Evolutionary conservation across 768 basidiomycete genomes (phyloP).

Genomic region (Lactarius psammicola): DNA sequence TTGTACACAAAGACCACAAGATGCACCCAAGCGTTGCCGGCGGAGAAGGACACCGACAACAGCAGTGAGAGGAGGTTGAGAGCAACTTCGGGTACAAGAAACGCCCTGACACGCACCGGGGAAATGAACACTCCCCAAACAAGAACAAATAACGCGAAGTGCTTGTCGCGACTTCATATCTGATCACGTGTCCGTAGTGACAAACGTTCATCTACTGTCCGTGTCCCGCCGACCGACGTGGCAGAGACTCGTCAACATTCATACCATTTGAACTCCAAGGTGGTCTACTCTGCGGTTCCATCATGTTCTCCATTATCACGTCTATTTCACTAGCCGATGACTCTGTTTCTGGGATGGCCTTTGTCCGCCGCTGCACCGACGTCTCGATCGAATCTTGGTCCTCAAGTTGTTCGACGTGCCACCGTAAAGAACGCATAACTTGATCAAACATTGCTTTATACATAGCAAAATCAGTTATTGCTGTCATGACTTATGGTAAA

Average conservation of each 20-base stretch:
- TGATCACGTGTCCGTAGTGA: conserved; percentile 13
- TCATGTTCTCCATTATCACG: conserved; percentile 43
- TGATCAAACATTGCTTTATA: conserved; percentile 37
- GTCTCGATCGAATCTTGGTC: conserved; percentile 47
- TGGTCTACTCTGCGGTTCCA: conserved; percentile 28
- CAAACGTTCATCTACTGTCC: background rate
- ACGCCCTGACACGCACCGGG: background rate
- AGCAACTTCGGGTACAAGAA: background rate
- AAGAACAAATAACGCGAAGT: conserved; percentile 25
- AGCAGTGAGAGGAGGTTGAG: conserved; percentile 1
- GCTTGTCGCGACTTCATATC: background rate
- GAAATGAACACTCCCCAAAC: conserved; percentile 26
- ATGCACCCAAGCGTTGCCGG: conserved; percentile 5
- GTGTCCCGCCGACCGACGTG: background rate
- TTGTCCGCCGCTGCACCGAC: conserved; percentile 39
- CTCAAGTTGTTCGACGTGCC: conserved; percentile 41
- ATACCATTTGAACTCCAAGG: background rate
- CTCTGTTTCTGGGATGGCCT: conserved; percentile 37
- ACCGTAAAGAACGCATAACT: conserved; percentile 42
- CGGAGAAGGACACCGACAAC: background rate
- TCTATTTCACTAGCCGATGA: conserved; percentile 42
- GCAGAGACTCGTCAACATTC: background rate
- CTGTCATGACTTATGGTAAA: background rate
- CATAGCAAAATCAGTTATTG: background rate
- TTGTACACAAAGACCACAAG: conserved; percentile 18